Percentiles rank a stretch among this genome's conserved stretches.
Conservation (phyloP, 257 asterid genomes). For the Striga asiatica region DNA sequence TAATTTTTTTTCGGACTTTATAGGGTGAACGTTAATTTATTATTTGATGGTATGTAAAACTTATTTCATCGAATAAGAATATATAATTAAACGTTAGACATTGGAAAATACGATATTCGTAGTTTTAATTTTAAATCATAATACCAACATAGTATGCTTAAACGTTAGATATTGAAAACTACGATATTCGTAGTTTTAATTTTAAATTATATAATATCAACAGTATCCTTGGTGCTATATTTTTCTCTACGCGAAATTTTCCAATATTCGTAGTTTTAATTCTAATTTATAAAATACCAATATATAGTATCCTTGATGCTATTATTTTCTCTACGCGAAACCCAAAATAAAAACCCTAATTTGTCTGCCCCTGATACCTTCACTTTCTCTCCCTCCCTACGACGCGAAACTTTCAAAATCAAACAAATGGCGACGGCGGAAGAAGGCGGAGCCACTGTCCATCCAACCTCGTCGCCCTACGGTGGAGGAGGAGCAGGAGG, state of each 20-base stretch:
- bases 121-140: too few species aligned
- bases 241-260: neutral
- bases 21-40: too few species aligned
- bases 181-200: too few species aligned
- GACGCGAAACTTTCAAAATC: constrained; percentile 19
- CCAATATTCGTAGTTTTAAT: neutral
- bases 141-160: too few species aligned
- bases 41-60: too few species aligned
- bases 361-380: neutral
- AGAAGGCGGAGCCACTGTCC: constrained; percentile 40
- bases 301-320: neutral
- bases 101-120: too few species aligned
- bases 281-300: neutral
- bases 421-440: constrained; percentile 62
- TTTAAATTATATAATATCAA: too few species aligned
- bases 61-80: too few species aligned
- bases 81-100: too few species aligned
- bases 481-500: constrained; percentile 79
- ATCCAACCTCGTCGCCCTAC: constrained; percentile 26
- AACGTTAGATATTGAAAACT: too few species aligned
- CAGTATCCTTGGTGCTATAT: too few species aligned
- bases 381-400: constrained; percentile 10
- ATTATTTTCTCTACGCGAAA: neutral
- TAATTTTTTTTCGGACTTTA: too few species aligned
- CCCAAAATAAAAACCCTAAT: constrained; percentile 39